A percentile compares a stretch with the other conserved stretches of the same genome.
phyloP scores from a whole-genome alignment of 352 stramenopile species.

The Sclerospora graminicola region DNA sequence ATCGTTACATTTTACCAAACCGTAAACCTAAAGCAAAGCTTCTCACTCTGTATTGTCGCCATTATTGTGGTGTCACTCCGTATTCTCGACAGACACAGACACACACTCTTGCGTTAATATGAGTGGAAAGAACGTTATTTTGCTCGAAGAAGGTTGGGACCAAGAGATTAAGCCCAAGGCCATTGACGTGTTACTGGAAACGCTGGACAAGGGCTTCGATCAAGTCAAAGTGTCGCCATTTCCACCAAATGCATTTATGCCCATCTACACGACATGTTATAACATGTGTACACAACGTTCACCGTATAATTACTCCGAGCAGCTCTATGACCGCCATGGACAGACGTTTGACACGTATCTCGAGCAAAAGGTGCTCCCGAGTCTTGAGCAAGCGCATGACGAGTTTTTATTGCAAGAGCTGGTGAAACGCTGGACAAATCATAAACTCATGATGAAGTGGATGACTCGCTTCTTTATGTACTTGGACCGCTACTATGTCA shows the following conservation, averaged over 20 bases:
- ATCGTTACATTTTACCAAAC: too few relatives aligned
- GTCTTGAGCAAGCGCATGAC: constrained; percentile 81
- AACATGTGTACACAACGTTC: constrained; percentile 99
- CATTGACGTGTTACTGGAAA: constrained; percentile 81
- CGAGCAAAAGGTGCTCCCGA: constrained; percentile 86
- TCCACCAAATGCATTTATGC: constrained; percentile 80
- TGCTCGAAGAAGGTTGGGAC: constrained; percentile 81
- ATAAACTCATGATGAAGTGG: constrained; percentile 99
- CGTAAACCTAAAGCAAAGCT: too few relatives aligned
- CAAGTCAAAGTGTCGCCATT: constrained; percentile 74
- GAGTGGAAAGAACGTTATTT: constrained; percentile 76
- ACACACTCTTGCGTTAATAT: constrained; percentile 14
- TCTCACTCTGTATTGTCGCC: too few relatives aligned
- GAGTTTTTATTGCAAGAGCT: constrained; percentile 96
- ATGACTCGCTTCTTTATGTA: constrained; percentile 99
- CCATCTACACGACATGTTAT: constrained; percentile 92
- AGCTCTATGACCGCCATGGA: constrained; percentile 97
- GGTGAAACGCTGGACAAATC: constrained; percentile 95
- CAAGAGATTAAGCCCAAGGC: constrained; percentile 84
- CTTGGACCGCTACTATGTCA: constrained; percentile 96
- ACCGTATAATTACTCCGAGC: constrained; percentile 98
- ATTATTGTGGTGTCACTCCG: too few relatives aligned
- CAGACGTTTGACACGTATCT: constrained; percentile 84
- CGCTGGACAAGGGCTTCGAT: constrained; percentile 81
- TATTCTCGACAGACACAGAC: too few relatives aligned